Conservation (phyloP, 2,329 filamentous ascomycete species). For the Diplocarpon rosae region DNA sequence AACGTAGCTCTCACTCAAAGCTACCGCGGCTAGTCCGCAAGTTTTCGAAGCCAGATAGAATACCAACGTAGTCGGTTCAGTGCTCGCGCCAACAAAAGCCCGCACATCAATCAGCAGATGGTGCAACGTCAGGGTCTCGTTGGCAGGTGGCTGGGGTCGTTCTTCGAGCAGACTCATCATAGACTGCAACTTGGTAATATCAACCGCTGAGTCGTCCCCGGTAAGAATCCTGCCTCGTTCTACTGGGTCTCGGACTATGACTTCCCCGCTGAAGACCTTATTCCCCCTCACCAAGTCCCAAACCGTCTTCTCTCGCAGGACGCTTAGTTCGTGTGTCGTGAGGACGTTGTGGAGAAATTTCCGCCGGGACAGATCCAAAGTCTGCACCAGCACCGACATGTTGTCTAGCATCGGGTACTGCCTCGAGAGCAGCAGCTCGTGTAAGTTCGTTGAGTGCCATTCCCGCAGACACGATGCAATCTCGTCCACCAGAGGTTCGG, state of each 20-base stretch:
- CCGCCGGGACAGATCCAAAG: constrained; percentile 74
- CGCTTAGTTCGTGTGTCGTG: constrained; percentile 72
- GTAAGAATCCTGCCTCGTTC: constrained; percentile 79
- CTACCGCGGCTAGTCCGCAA: constrained; percentile 48
- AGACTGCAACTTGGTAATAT: constrained; percentile 83
- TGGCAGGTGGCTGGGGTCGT: constrained; percentile 56
- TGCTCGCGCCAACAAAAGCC: constrained; percentile 64
- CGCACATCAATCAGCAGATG: constrained; percentile 78
- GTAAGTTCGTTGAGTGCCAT: constrained; percentile 96
- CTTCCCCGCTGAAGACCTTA: constrained; percentile 84
- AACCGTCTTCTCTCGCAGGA: constrained; percentile 76
- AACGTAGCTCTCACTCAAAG: constrained; percentile 73
- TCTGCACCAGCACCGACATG: constrained; percentile 67
- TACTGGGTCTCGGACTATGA: constrained; percentile 84
- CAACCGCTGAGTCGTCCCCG: constrained; percentile 84
- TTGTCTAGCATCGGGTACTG: constrained; percentile 74
- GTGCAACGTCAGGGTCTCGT: constrained; percentile 62
- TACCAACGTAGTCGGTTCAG: constrained; percentile 64
- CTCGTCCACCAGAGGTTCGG: constrained; percentile 91
- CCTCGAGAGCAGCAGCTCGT: constrained; percentile 75
- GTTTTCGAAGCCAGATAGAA: constrained; percentile 68
- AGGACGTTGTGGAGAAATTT: constrained; percentile 92
- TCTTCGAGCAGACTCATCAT: constrained; percentile 90
- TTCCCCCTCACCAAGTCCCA: constrained; percentile 94
- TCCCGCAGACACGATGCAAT: constrained; percentile 93